Evolutionary conservation across 208 protist genomes (phyloP).

Genomic region (Tritrichomonas foetus): DNA sequence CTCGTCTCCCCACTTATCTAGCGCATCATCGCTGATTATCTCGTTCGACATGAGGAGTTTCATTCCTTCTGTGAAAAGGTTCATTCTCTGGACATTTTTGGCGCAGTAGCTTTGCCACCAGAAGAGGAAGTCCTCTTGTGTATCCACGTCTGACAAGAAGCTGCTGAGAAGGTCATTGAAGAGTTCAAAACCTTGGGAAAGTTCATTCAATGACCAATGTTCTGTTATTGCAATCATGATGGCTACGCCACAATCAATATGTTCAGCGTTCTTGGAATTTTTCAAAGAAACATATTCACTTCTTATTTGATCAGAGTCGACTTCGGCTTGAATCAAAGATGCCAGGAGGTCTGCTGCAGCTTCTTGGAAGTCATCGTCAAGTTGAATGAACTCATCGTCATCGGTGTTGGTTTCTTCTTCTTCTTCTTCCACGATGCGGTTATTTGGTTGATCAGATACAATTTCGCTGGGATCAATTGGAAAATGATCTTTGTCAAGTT

Average conservation of each 20-base stretch:
- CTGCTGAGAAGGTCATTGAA: background rate
- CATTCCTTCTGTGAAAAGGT: background rate
- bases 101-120: conserved; percentile 36
- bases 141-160: background rate
- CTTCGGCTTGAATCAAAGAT: background rate
- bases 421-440: background rate
- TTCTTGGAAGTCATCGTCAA: background rate
- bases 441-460: no score
- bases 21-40: background rate
- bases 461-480: background rate
- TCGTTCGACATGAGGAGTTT: background rate
- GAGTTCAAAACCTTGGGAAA: background rate
- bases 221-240: background rate
- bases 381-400: background rate
- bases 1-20: background rate
- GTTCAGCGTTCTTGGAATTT: background rate
- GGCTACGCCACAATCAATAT: background rate
- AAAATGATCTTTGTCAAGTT: background rate
- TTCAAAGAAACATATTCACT: background rate
- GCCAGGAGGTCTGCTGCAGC: background rate
- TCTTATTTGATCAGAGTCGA: background rate
- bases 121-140: background rate
- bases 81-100: background rate
- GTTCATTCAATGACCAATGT: background rate
- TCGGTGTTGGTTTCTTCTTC: background rate